A percentile compares a stretch with the other conserved stretches of the same genome.
Conservation (phyloP, 331 rosid species). For the Acacia pycnantha region DNA sequence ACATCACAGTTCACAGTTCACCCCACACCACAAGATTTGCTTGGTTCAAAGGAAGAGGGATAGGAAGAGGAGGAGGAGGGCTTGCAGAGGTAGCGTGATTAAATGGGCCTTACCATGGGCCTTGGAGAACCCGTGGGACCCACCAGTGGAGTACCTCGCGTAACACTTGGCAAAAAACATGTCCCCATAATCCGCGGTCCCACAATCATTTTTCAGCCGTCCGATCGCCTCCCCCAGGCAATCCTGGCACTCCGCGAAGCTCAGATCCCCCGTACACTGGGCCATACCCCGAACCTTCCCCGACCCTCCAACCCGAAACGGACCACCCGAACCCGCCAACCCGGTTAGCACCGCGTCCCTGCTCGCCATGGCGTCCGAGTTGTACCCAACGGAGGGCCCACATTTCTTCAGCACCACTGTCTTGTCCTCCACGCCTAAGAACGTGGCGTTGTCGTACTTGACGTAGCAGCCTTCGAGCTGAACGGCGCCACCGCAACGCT, state of each 20-base stretch:
- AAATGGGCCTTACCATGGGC: constrained; percentile 55
- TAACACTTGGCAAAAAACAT: constrained; percentile 78
- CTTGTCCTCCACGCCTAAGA: constrained; percentile 76
- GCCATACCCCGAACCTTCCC: constrained; percentile 68
- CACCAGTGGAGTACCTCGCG: constrained; percentile 60
- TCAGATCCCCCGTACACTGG: constrained; percentile 76
- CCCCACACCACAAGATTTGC: background rate
- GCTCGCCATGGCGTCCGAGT: constrained; percentile 39
- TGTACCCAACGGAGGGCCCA: constrained; percentile 61
- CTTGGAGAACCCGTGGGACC: constrained; percentile 46
- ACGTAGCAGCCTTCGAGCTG: constrained; percentile 81
- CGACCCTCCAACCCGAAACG: constrained; percentile 68
- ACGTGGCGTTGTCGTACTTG: constrained; percentile 66
- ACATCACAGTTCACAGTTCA: background rate
- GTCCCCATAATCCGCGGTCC: constrained; percentile 60
- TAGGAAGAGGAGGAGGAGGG: background rate
- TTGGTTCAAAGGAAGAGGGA: background rate
- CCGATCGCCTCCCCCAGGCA: constrained; percentile 63
- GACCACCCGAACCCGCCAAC: constrained; percentile 51
- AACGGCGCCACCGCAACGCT: constrained; percentile 60
- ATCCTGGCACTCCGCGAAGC: constrained; percentile 66
- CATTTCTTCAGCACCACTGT: constrained; percentile 73
- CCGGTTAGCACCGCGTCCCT: constrained; percentile 59
- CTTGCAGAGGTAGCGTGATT: background rate
- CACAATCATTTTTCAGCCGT: constrained; percentile 72